Conservation (phyloP, 108 stramenopile species). For the Nitzschia putrida region DNA sequence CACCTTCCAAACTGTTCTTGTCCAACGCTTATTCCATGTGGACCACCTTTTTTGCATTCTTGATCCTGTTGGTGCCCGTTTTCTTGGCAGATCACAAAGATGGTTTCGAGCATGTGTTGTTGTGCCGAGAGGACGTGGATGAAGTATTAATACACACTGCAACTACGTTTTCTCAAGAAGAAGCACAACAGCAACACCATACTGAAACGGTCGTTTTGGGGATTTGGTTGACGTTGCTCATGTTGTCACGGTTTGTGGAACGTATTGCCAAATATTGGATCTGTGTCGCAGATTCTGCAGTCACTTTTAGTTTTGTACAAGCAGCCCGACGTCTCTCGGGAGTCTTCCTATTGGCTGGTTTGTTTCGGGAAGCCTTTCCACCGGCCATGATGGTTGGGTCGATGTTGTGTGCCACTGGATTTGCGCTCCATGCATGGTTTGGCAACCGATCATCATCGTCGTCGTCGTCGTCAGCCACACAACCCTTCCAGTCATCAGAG, state of each 20-base stretch:
- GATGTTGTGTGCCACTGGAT: not conserved
- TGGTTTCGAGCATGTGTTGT: too few relatives aligned
- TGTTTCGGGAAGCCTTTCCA: not conserved
- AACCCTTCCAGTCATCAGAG: not conserved
- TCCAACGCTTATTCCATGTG: constrained; percentile 23
- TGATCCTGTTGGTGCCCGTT: not conserved
- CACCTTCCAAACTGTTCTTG: constrained; percentile 17
- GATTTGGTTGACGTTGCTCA: not conserved
- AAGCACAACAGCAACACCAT: constrained; percentile 2
- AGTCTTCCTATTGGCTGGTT: constrained; percentile 4
- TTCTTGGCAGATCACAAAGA: not conserved
- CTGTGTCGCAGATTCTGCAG: constrained; percentile 18
- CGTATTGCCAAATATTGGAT: constrained; percentile 20
- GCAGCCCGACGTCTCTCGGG: constrained; percentile 9
- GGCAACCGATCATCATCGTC: too few relatives aligned
- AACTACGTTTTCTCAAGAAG: too few relatives aligned
- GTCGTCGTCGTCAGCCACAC: not conserved
- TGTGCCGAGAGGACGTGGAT: not conserved
- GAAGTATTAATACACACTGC: too few relatives aligned
- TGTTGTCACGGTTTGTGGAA: constrained; percentile 3
- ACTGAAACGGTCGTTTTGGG: not conserved
- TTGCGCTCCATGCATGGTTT: not conserved
- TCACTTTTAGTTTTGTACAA: constrained; percentile 7
- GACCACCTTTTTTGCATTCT: constrained; percentile 16
- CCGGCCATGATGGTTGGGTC: not conserved